A percentile compares a stretch with the other conserved stretches of the same genome.
Conservation (phyloP, 1,284 basidiomycete genomes). For the Rhodotorula sp. region DNA sequence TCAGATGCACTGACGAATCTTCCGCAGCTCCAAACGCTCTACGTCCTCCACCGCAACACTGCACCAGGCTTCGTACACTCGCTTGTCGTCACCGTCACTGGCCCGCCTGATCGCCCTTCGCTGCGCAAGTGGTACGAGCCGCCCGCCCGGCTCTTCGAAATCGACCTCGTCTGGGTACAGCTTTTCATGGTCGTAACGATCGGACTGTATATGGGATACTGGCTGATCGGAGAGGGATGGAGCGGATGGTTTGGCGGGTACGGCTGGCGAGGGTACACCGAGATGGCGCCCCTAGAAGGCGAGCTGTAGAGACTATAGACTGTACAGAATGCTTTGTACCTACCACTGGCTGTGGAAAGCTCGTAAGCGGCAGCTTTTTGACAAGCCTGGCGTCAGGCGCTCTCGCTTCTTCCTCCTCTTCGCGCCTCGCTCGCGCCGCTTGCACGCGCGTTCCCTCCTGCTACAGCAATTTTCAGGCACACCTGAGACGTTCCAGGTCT, state of each 20-base stretch:
- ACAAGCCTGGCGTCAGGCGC: too few species aligned
- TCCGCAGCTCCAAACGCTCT: conserved; percentile 38
- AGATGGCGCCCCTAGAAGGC: not conserved
- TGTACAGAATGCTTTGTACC: too few species aligned
- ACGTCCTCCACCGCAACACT: conserved; percentile 30
- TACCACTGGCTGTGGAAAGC: too few species aligned
- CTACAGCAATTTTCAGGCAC: too few species aligned
- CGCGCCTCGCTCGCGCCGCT: too few species aligned
- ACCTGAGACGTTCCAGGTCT: too few species aligned
- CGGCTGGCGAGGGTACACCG: not conserved
- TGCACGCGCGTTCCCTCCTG: too few species aligned
- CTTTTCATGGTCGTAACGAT: conserved; percentile 4
- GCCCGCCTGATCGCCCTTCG: conserved; percentile 13
- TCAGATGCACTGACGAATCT: too few species aligned
- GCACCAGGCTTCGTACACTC: conserved; percentile 36
- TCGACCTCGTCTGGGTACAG: conserved; percentile 20
- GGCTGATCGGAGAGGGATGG: not conserved
- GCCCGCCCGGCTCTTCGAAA: conserved; percentile 5
- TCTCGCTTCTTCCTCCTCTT: too few species aligned
- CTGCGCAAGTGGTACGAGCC: conserved; percentile 24
- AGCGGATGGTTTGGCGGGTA: not conserved
- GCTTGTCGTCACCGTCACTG: conserved; percentile 16
- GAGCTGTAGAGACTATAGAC: conserved; percentile 7
- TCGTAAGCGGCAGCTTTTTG: too few species aligned
- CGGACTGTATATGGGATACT: conserved; percentile 9